These are phyloP conservation scores for Penicillium canariense DNA, from an alignment of 495 filamentous ascomycete species.

Conservation along the genomic window DNA sequence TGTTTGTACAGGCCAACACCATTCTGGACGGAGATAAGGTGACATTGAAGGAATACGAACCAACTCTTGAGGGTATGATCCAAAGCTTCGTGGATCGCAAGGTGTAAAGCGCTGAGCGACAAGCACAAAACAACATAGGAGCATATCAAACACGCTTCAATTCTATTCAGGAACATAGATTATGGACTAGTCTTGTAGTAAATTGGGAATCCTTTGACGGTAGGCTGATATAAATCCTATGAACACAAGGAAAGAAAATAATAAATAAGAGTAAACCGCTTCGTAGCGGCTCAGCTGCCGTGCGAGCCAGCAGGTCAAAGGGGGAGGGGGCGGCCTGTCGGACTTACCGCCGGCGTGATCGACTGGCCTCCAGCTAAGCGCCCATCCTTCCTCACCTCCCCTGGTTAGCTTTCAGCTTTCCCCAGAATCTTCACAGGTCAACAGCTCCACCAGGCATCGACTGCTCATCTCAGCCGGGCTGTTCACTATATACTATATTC, in stretches of 20 bases:
- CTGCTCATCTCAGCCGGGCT: neutral
- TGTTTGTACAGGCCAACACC: conserved; percentile 96
- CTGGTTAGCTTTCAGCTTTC: no score
- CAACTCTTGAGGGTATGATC: conserved; percentile 80
- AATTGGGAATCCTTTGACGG: no score
- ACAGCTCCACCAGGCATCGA: neutral
- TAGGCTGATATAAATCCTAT: no score
- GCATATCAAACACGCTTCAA: neutral
- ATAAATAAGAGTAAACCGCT: neutral
- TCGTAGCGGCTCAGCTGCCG: neutral
- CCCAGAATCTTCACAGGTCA: conserved; percentile 4
- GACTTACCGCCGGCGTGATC: conserved; percentile 20
- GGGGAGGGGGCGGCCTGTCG: neutral
- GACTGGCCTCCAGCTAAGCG: conserved; percentile 20
- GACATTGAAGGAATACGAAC: conserved; percentile 83
- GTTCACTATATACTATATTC: neutral
- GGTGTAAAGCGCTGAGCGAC: conserved; percentile 36
- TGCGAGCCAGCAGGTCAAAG: neutral
- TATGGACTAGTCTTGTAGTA: neutral
- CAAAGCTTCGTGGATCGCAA: conserved; percentile 84
- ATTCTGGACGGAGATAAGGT: conserved; percentile 71
- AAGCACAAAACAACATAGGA: neutral
- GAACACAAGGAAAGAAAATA: neutral
- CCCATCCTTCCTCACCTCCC: conserved; percentile 18
- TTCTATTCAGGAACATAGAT: neutral